Conservation (phyloP, 768 basidiomycete genomes). For the Phanerodontia chrysosporium region DNA sequence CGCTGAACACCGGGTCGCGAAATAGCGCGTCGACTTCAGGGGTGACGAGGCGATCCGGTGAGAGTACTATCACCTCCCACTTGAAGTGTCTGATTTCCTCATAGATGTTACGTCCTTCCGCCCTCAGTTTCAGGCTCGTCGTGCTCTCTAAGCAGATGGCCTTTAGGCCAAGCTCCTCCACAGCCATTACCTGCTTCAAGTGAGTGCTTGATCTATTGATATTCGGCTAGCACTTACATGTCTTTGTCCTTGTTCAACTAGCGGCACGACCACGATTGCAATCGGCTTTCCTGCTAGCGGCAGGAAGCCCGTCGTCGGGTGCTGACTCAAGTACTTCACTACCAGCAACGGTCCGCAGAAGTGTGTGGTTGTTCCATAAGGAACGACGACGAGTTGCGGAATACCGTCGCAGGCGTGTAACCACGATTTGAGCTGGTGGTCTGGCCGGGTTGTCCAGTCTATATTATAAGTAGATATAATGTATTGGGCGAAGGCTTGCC, state of each 20-base stretch:
- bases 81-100: neutral
- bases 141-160: conserved; percentile 1
- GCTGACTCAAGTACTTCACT: neutral
- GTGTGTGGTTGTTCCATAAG: neutral
- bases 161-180: neutral
- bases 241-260: conserved; percentile 4
- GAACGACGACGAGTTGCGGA: conserved; percentile 2
- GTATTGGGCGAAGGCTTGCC: too few species aligned
- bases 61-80: neutral
- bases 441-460: neutral
- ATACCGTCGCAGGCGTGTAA: neutral
- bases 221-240: conserved; percentile 6
- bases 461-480: too few species aligned
- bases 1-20: neutral
- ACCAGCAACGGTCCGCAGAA: conserved; percentile 2
- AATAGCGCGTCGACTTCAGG: conserved; percentile 1
- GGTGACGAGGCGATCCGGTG: conserved; percentile 1
- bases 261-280: conserved; percentile 1
- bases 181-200: conserved; percentile 1
- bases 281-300: neutral
- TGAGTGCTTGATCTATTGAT: neutral
- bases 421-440: conserved; percentile 3
- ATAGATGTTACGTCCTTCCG: neutral
- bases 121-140: neutral
- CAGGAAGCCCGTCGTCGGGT: neutral